A percentile compares a stretch with the other conserved stretches of the same genome.
phyloP scores from a whole-genome alignment of 2,329 filamentous ascomycete species.

The Colletotrichum euphorbiae region DNA sequence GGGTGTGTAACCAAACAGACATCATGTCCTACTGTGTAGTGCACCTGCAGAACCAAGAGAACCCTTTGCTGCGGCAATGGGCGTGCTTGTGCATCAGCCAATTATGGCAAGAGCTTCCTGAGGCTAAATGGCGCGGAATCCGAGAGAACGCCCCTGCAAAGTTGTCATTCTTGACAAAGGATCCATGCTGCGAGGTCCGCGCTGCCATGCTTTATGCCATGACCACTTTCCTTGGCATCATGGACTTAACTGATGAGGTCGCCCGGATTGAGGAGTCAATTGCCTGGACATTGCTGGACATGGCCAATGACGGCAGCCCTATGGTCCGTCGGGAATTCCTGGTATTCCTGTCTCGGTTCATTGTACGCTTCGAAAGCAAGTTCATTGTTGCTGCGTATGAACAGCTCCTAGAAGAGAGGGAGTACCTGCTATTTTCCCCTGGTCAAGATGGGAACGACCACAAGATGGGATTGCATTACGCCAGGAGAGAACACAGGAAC shows the following conservation, averaged over 20 bases:
- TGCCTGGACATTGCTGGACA: conserved; percentile 87
- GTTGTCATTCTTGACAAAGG: conserved; percentile 82
- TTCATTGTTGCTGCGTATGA: conserved; percentile 94
- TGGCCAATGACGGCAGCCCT: conserved; percentile 93
- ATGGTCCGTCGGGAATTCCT: conserved; percentile 94
- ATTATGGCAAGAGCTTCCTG: conserved; percentile 89
- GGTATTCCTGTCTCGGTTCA: conserved; percentile 93
- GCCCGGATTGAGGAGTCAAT: conserved; percentile 91
- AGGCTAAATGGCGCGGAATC: conserved; percentile 97
- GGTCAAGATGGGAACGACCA: conserved; percentile 67
- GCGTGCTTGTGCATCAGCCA: conserved; percentile 95
- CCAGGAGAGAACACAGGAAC: conserved; percentile 66
- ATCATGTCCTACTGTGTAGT: conserved; percentile 89
- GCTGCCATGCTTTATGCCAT: conserved; percentile 94
- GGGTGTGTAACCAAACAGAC: conserved; percentile 89
- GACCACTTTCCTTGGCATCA: conserved; percentile 93
- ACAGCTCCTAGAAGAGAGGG: conserved; percentile 85
- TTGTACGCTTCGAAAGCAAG: conserved; percentile 89
- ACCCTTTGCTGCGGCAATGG: conserved; percentile 92
- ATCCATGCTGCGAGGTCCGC: conserved; percentile 91
- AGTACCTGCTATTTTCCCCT: conserved; percentile 70
- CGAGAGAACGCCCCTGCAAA: conserved; percentile 85
- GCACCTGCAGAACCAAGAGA: conserved; percentile 87
- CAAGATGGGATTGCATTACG: conserved; percentile 73
- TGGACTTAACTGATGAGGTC: conserved; percentile 90